Evolutionary conservation across 208 protist genomes (phyloP).

Genomic region (Tritrichomonas musculus): DNA sequence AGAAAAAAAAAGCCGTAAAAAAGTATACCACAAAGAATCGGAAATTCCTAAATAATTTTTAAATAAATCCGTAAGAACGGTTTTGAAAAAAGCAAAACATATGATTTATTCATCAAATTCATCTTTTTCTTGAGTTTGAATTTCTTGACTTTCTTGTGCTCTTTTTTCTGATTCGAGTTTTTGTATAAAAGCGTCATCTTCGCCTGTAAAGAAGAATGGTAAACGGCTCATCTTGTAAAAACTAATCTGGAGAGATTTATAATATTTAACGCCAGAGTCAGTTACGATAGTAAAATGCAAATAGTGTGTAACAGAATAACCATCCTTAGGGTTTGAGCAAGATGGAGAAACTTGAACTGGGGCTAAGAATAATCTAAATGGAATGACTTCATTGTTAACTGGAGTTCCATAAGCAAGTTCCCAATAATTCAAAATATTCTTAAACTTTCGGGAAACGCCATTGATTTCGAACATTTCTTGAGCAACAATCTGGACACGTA

Average conservation of each 20-base stretch:
- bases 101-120: too few species aligned
- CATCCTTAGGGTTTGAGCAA: background rate
- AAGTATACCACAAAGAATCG: too few species aligned
- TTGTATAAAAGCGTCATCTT: too few species aligned
- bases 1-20: too few species aligned
- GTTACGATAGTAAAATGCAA: background rate
- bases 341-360: background rate
- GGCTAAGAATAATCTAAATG: background rate
- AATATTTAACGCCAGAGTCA: background rate
- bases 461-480: background rate
- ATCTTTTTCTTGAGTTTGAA: too few species aligned
- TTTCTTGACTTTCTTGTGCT: too few species aligned
- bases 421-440: background rate
- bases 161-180: too few species aligned
- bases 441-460: background rate
- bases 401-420: slow-evolving; percentile 26
- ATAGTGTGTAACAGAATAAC: background rate
- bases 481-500: background rate
- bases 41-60: too few species aligned
- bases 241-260: background rate
- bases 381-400: background rate
- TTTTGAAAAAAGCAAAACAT: too few species aligned
- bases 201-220: background rate
- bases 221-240: background rate
- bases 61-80: too few species aligned